These are phyloP conservation scores for Colletotrichum simmondsii DNA, from an alignment of 2,329 filamentous ascomycete species.

Conservation along the genomic window DNA sequence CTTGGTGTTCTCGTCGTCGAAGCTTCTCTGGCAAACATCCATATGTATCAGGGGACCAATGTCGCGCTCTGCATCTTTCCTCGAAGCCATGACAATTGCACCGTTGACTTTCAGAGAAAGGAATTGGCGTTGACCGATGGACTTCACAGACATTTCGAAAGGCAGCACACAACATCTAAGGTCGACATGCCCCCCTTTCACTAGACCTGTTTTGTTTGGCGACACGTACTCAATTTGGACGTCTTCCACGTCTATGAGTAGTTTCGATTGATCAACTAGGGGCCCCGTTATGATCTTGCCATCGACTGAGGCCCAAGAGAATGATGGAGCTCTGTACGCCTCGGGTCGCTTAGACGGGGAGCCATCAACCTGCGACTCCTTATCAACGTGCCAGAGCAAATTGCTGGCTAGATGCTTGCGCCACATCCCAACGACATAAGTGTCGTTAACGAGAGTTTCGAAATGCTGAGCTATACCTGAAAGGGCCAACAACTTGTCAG, in stretches of 20 bases:
- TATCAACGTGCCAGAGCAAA: background rate
- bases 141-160: background rate
- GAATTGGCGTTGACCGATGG: background rate
- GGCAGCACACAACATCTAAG: background rate
- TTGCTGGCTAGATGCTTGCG: background rate
- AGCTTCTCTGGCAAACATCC: background rate
- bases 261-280: background rate
- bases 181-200: slow-evolving; percentile 1
- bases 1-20: background rate
- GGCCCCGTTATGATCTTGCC: fast-evolving
- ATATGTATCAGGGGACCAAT: background rate
- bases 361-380: background rate
- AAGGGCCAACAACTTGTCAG: background rate
- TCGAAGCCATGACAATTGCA: background rate
- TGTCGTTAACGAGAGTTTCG: background rate
- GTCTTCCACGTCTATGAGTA: background rate
- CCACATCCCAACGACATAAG: slow-evolving; percentile 10
- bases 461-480: slow-evolving; percentile 1
- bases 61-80: background rate
- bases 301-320: slow-evolving; percentile 9
- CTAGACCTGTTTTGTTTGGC: background rate
- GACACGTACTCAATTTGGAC: background rate
- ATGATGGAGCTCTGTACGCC: background rate
- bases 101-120: background rate
- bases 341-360: background rate